Evolutionary conservation across 371 early-diverging fungal species (phyloP), one percentile per base, ranked within the genome.

Genomic region (Conidiobolus incongruus): DNA sequence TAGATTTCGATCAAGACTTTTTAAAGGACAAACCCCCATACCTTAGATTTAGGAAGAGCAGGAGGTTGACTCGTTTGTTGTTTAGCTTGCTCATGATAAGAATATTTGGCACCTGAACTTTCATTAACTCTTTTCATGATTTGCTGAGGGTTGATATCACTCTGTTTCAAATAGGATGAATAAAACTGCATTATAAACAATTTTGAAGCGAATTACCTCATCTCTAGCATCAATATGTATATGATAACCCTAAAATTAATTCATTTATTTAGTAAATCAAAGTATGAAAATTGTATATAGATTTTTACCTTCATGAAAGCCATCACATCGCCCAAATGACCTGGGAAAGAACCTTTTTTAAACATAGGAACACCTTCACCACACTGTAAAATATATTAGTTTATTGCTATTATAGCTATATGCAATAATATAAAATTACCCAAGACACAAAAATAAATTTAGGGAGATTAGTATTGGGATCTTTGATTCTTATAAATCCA

Each of bases 301-400:
- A 26, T 35, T 40, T 30, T 55, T 68, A 76, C 82, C 61, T 71
- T 77, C 54, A 82, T 76, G 58, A 70, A 77, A 33, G 55, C 58
- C 20, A 67, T 64, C 3, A 84, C 82, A 49, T 89, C 83, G 34
- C 66, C 65, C 26, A 86, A 52, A 45, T 86, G 87, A 23, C 72
- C 62, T 48, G 72, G 72, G 48, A 83, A 82, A 47, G 82, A 66
- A 22, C 81, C 91, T 60, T 90, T 92, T 53, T 79, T 73, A 32
- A 70, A 59, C 35, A 84, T 86, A 5, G 89, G 89, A 8, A 88
- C 93, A 47, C 91, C 89, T 40, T 78, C 83, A 5, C 91, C 93
- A 53, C 90, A 89, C 79, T 81, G 55, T 20, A 13, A 51, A 5
- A 13, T 24, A 22, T 10, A 24, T 24, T 21, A 26, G 1, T 35